Percentiles rank a stretch among this genome's conserved stretches.
Evolutionary conservation across 2,329 filamentous ascomycete genomes (phyloP).

Genomic region (Raffaelea arxii): DNA sequence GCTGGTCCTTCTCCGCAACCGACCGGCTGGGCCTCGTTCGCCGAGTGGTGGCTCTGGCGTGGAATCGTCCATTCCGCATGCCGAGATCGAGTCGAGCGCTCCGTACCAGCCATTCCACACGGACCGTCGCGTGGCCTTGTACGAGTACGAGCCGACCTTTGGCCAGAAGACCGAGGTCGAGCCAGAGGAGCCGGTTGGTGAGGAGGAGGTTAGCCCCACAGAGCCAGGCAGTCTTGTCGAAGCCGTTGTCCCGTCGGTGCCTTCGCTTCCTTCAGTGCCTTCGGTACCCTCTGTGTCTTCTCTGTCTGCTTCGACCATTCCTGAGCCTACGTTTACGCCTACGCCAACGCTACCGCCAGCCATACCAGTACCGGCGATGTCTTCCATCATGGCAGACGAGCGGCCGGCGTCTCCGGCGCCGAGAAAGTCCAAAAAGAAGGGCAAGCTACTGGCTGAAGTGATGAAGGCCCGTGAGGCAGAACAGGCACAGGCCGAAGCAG

Average conservation of each 20-base stretch:
- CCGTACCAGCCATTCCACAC: slow-evolving; percentile 96
- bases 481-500: background rate
- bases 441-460: no score
- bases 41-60: slow-evolving; percentile 28
- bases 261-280: background rate
- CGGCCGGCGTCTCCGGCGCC: background rate
- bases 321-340: background rate
- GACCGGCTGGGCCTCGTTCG: slow-evolving; percentile 22
- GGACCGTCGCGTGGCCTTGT: slow-evolving; percentile 72
- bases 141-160: slow-evolving; percentile 42
- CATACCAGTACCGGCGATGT: background rate
- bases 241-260: background rate
- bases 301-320: background rate
- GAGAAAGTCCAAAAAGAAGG: slow-evolving; percentile 1
- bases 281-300: background rate
- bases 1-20: slow-evolving; percentile 36
- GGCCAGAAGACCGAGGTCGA: background rate
- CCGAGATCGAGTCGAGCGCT: slow-evolving; percentile 90
- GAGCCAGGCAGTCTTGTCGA: background rate
- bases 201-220: background rate
- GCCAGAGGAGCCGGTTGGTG: background rate
- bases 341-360: background rate
- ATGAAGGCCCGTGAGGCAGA: no score
- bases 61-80: slow-evolving; percentile 60
- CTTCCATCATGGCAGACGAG: background rate